Evolutionary conservation across 2,329 filamentous ascomycete species (phyloP), one percentile per base, ranked within the genome.

Genomic region (Monascus ruber): DNA sequence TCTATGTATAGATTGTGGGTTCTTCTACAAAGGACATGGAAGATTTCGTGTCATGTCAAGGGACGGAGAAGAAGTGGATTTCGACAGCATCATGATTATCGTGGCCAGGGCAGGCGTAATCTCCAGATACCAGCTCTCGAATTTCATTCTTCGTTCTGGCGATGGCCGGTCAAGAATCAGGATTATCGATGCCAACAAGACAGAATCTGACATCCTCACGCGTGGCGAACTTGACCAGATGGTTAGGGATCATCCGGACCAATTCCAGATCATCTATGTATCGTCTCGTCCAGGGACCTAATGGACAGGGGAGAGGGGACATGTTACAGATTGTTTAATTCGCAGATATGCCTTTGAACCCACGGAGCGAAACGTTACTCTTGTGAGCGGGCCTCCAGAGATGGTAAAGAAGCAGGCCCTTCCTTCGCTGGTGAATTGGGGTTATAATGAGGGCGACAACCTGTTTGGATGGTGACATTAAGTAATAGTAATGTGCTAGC

Each of bases 91-190:
- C 17, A 65, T 62, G 0, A 62, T 75, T 6, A 60, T 75, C 1
- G 60, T 74, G 0, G 71, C 71, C 1, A 70, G 72, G 0, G 66
- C 63, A 1, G 71, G 71, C 0, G 62, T 75, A 8, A 75, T 71
- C 0, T 70, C 71, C 0, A 71, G 70, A 0, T 76, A 71, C 45
- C 61, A 69, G 3, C 57, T 75, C 2, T 74, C 25, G 64, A 63
- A 1, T 60, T 65, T 1, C n/a, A 63, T 72, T 4, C 43, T 70
- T 10, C 45, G 54, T 2, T 51, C 50, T 5, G 37, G 43, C 11
- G 37, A 46, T 6, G 65, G 70, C 28, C 42, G 51, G 36, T 67
- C 63, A 0, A 42, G 66, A 34, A 52, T 71, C 5, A 48, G 59
- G 3, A 61, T 70, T 0, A 52, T 73, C 2, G 67, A 74, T 43